Evolutionary conservation across 805 yeast genomes (phyloP).

Genomic region (Starmera pachycereana): DNA sequence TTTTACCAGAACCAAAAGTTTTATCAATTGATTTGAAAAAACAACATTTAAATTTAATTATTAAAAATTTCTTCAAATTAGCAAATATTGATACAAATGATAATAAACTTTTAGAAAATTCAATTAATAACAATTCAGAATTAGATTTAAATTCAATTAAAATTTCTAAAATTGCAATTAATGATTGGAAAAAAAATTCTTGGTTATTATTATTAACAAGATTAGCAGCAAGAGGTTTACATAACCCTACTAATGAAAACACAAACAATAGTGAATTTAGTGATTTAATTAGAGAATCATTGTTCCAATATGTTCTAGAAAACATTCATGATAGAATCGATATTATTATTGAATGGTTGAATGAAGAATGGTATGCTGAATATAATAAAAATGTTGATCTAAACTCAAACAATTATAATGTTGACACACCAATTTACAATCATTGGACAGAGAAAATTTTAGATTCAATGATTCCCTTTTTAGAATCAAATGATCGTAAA

Average conservation of each 20-base stretch:
- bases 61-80: slow-evolving; percentile 46
- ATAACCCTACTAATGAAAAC: slow-evolving; percentile 7
- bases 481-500: slow-evolving; percentile 75
- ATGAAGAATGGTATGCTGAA: slow-evolving; percentile 86
- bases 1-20: slow-evolving; percentile 47
- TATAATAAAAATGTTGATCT: slow-evolving; percentile 19
- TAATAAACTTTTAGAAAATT: slow-evolving; percentile 10
- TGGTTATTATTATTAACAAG: slow-evolving; percentile 73
- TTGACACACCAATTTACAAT: slow-evolving; percentile 43
- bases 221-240: slow-evolving; percentile 74
- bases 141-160: slow-evolving; percentile 14
- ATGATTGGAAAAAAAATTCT: slow-evolving; percentile 53
- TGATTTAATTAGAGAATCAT: slow-evolving; percentile 53
- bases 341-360: slow-evolving; percentile 80
- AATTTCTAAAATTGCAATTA: slow-evolving; percentile 23
- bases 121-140: slow-evolving; percentile 11
- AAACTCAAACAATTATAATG: slow-evolving; percentile 5
- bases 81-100: slow-evolving; percentile 24
- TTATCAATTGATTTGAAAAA: slow-evolving; percentile 45
- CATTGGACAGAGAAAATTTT: slow-evolving; percentile 63
- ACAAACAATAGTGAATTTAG: slow-evolving; percentile 34
- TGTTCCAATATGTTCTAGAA: slow-evolving; percentile 62
- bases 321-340: slow-evolving; percentile 68
- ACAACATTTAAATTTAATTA: slow-evolving; percentile 43
- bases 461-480: slow-evolving; percentile 73